Conservation (phyloP, 257 asterid genomes). For the Misopates orontium region DNA sequence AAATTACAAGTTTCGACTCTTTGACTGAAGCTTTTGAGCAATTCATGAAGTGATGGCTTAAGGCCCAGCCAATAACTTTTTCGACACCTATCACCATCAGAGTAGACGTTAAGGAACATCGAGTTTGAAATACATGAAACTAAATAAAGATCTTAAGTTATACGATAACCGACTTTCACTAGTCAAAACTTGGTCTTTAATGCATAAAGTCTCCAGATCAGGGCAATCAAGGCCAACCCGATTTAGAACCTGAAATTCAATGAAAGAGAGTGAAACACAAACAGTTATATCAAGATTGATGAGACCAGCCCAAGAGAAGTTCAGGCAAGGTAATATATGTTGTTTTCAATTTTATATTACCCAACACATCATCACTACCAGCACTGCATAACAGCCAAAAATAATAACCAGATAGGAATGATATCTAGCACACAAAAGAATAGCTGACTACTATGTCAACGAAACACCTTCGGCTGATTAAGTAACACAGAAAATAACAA, state of each 20-base stretch:
- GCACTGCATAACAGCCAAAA: neutral
- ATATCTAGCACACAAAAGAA: neutral
- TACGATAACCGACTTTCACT: slow-evolving; percentile 62
- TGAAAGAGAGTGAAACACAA: slow-evolving; percentile 3
- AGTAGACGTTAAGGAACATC: slow-evolving; percentile 27
- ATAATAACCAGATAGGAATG: neutral
- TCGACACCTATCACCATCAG: slow-evolving; percentile 58
- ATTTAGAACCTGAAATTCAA: slow-evolving; percentile 57
- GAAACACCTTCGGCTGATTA: slow-evolving; percentile 9
- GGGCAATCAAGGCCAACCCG: slow-evolving; percentile 62
- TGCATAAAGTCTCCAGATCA: slow-evolving; percentile 69
- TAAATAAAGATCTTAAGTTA: slow-evolving; percentile 25
- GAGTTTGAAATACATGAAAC: slow-evolving; percentile 10
- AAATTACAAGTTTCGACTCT: slow-evolving; percentile 54
- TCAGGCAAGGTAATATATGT: slow-evolving; percentile 4
- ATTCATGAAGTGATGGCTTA: slow-evolving; percentile 73
- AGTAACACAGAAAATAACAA: neutral
- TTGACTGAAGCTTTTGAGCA: slow-evolving; percentile 43
- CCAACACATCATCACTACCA: slow-evolving; percentile 16
- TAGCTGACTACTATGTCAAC: neutral
- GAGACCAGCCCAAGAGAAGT: neutral
- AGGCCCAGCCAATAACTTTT: slow-evolving; percentile 76
- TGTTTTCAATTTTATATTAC: slow-evolving; percentile 10
- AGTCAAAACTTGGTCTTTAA: slow-evolving; percentile 82
- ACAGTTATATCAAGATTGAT: slow-evolving; percentile 11